Conservation (phyloP, 768 basidiomycete genomes). For the Auricularia sp. region DNA sequence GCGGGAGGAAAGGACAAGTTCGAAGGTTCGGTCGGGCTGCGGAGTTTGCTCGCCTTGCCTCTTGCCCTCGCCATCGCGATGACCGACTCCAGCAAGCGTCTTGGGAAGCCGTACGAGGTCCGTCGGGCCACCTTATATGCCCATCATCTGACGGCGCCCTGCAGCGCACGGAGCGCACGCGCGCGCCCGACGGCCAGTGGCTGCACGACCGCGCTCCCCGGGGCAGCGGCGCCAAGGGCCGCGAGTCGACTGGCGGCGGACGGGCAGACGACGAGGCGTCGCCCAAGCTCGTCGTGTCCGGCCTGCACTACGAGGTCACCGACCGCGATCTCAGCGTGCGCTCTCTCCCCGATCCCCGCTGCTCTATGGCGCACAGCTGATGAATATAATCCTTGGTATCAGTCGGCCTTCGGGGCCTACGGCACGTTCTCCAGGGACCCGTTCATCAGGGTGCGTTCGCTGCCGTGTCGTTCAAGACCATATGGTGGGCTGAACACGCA, state of each 20-base stretch:
- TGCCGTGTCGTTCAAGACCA: slow-evolving; percentile 33
- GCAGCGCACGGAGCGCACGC: slow-evolving; percentile 46
- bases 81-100: not conserved
- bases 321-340: slow-evolving; percentile 81
- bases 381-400: no score
- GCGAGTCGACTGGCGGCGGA: slow-evolving; percentile 12
- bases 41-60: no score
- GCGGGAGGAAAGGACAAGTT: no score
- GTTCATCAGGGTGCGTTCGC: slow-evolving; percentile 80
- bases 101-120: slow-evolving; percentile 20
- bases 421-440: slow-evolving; percentile 91
- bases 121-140: not conserved
- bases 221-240: slow-evolving; percentile 25
- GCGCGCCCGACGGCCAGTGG: slow-evolving; percentile 57
- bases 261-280: slow-evolving; percentile 10
- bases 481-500: slow-evolving; percentile 31
- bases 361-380: not conserved
- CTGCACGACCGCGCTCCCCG: slow-evolving; percentile 64
- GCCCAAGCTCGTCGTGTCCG: slow-evolving; percentile 65
- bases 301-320: slow-evolving; percentile 86
- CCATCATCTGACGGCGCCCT: not conserved
- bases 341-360: slow-evolving; percentile 5
- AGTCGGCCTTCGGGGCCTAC: slow-evolving; percentile 87
- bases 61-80: not conserved
- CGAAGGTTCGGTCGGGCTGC: no score